phyloP scores from a whole-genome alignment of 805 yeast species.

The Torulaspora indica region DNA sequence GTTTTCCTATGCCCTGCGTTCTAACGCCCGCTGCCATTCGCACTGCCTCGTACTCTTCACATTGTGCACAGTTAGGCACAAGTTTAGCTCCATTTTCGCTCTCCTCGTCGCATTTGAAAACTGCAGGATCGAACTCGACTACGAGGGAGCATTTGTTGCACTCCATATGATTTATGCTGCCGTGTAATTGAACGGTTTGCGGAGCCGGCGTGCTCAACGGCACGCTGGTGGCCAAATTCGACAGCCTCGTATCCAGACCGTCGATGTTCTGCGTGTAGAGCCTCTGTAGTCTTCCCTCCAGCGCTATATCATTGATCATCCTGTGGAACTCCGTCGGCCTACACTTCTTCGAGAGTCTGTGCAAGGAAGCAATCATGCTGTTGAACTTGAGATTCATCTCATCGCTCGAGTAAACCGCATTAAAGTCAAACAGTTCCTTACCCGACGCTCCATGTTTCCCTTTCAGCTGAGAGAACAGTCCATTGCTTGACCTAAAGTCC shows the following conservation, averaged over 20 bases:
- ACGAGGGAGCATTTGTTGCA: conserved; percentile 73
- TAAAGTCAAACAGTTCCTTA: conserved; percentile 68
- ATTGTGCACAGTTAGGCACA: conserved; percentile 60
- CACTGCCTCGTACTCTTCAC: conserved; percentile 53
- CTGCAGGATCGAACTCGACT: conserved; percentile 47
- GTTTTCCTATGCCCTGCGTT: conserved; percentile 54
- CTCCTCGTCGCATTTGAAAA: conserved; percentile 40
- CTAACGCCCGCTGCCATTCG: conserved; percentile 60
- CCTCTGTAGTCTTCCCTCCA: conserved; percentile 59
- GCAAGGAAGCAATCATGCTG: conserved; percentile 62
- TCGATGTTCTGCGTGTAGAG: conserved; percentile 88
- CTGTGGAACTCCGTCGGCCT: conserved; percentile 72
- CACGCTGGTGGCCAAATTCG: conserved; percentile 44
- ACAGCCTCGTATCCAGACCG: conserved; percentile 61
- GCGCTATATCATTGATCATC: conserved; percentile 54
- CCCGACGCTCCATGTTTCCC: conserved; percentile 44
- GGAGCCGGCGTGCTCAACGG: conserved; percentile 51
- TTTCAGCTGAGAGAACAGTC: conserved; percentile 58
- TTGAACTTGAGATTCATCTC: conserved; percentile 63
- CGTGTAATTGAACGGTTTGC: conserved; percentile 76
- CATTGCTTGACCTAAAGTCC: conserved; percentile 74
- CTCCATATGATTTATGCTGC: conserved; percentile 64
- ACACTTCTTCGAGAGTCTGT: conserved; percentile 49
- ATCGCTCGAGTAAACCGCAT: conserved; percentile 63
- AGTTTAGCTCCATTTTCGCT: conserved; percentile 26